Conservation (phyloP, 768 basidiomycete species). For the Lyophyllum shimeji region DNA sequence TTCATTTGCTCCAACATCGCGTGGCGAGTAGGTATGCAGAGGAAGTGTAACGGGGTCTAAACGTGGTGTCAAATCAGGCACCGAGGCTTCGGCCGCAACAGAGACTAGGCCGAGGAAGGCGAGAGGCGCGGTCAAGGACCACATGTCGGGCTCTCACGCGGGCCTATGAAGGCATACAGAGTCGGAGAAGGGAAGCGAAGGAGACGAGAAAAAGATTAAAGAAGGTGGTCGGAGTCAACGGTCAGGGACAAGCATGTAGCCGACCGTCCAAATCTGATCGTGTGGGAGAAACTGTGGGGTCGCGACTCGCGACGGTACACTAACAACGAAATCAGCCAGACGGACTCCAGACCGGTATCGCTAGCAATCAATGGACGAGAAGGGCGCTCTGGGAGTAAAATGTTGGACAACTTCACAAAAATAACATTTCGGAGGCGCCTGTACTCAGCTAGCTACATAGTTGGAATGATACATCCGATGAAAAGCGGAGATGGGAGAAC, state of each 20-base stretch:
- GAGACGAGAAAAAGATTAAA: not conserved
- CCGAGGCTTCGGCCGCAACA: conserved; percentile 16
- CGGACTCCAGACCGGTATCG: no score
- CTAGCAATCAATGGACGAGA: no score
- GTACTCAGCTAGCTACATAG: conserved; percentile 24
- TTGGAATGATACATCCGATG: conserved; percentile 36
- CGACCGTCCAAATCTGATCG: not conserved
- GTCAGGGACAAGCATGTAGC: not conserved
- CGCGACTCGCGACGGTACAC: no score
- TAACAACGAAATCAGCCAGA: not conserved
- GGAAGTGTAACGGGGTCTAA: conserved; percentile 30
- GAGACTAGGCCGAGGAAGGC: conserved; percentile 6
- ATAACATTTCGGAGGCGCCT: conserved; percentile 22
- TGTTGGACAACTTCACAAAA: conserved; percentile 4
- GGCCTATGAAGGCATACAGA: conserved; percentile 16
- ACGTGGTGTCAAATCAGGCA: conserved; percentile 21
- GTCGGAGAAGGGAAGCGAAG: not conserved
- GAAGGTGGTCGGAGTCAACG: not conserved
- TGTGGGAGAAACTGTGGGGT: not conserved
- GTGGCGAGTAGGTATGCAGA: conserved; percentile 18
- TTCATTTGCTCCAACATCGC: conserved; percentile 25
- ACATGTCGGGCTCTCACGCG: conserved; percentile 8
- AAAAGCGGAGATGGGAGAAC: conserved; percentile 14
- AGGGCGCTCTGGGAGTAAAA: not conserved
- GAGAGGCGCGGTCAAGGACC: conserved; percentile 12